Base-by-base conservation (phyloP, 805 yeast species). In the Candida awuae region DNA sequence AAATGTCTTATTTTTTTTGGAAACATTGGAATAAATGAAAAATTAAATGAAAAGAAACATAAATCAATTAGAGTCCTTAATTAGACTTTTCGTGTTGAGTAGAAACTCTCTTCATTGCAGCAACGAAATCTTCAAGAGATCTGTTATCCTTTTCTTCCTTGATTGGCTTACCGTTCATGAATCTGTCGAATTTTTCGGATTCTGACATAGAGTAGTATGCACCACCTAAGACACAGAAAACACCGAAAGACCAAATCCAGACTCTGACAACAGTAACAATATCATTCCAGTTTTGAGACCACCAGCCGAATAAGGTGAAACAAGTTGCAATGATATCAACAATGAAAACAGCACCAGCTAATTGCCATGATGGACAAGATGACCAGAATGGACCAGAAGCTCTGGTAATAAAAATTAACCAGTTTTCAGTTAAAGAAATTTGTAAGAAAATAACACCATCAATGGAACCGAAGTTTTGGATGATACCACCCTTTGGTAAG, bases 341-440 rank as follows among this genome's bases (percentile, higher is more conserved):
- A 61, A 68, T 68, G 62, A 84, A 73, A 56, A 86, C 95, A 58
- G 96, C 96, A 72, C 94, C 94, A 56, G 92, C 55, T 70, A 86
- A 78, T 75, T 86, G 95, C 96, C 96, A 87, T 35, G 96, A 87
- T 72, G 96, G 96, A 44, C 73, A 59, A 34, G 95, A 85, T 45
- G 95, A 83, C 96, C 96, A 87, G 92, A 87, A 87, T 62, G 96
- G 95, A 74, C 96, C 96, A 66, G 77, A 83, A 62, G 95, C 95
- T 75, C 96, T 81, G 59, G 96, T 86, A 63, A 87, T 73, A 84
- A 86, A 86, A 74, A 86, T 86, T 68, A 86, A 80, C 96, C 96
- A 86, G 75, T 87, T 86, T 75, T 86, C 95, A 66, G 96, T 85
- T 65, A 86, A 77, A 44, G 95, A 84, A 61, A 86, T 86, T 73